Conservation (phyloP, 202 grass and related monocot genomes). For the Zizania palustris region DNA sequence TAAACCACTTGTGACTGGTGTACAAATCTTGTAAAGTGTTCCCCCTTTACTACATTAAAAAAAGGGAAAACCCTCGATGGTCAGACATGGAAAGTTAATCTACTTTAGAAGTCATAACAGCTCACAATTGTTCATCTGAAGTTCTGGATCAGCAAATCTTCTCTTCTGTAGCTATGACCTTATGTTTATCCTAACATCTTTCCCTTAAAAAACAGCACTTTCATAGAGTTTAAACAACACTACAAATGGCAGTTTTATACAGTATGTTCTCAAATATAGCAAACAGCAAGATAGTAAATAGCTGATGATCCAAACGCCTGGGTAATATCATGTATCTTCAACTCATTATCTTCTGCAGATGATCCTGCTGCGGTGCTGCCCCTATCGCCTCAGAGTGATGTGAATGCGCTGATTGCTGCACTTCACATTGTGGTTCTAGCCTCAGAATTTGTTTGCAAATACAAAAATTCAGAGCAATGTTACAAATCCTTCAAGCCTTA, state of each 20-base stretch:
- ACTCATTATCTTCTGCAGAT: slow-evolving; percentile 52
- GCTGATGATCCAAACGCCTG: slow-evolving; percentile 57
- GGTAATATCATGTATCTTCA: slow-evolving; percentile 62
- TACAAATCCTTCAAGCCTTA: no score
- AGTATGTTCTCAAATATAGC: slow-evolving; percentile 19
- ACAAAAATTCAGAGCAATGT: slow-evolving; percentile 8
- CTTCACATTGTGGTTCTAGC: slow-evolving; percentile 63
- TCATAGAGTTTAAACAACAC: background rate
- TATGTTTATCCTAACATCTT: background rate
- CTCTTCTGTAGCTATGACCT: background rate
- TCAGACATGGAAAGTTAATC: background rate
- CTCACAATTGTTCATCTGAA: slow-evolving; percentile 1
- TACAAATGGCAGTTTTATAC: background rate
- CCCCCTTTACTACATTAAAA: background rate
- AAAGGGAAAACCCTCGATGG: background rate
- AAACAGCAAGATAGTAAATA: background rate
- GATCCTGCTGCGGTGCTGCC: slow-evolving; percentile 53
- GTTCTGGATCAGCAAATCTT: background rate
- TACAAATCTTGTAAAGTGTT: background rate
- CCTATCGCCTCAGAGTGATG: slow-evolving; percentile 57
- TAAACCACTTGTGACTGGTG: background rate
- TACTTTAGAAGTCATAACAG: background rate
- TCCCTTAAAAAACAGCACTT: background rate
- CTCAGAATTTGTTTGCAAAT: slow-evolving; percentile 73
- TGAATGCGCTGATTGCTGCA: slow-evolving; percentile 42